Percentiles rank a stretch among this genome's conserved stretches.
Evolutionary conservation across 202 grass and related monocot genomes (phyloP).

Genomic region (Schoenoplectus tabernaemontani): DNA sequence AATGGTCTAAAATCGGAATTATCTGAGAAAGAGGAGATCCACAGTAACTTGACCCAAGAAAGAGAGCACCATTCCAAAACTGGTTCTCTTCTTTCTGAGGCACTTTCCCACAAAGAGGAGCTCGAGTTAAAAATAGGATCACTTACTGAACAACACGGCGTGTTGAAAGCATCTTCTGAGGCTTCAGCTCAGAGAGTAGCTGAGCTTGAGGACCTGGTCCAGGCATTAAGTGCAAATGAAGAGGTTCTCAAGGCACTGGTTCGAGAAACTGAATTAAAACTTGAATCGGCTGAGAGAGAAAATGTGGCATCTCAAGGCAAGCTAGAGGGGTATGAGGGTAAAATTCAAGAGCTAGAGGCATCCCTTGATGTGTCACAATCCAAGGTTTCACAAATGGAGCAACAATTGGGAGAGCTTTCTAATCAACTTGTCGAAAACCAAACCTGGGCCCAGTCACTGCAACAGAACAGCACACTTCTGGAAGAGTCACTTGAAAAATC

Average conservation of each 20-base stretch:
- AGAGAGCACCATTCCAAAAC: conserved; percentile 47
- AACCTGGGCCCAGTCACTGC: conserved; percentile 46
- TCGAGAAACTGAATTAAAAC: conserved; percentile 40
- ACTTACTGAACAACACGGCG: conserved; percentile 49
- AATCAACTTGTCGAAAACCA: conserved; percentile 60
- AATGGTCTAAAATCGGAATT: conserved; percentile 49
- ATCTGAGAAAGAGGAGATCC: conserved; percentile 43
- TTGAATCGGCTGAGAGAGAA: conserved; percentile 38
- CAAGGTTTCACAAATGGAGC: conserved; percentile 57
- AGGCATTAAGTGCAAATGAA: conserved; percentile 42
- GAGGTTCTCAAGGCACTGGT: conserved; percentile 46
- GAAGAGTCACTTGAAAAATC: conserved; percentile 59
- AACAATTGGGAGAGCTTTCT: conserved; percentile 69
- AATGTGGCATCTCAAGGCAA: conserved; percentile 45
- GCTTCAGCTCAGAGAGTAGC: conserved; percentile 49
- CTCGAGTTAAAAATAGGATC: conserved; percentile 49
- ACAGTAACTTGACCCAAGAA: conserved; percentile 29
- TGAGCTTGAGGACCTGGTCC: conserved; percentile 51
- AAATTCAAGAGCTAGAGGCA: conserved; percentile 52
- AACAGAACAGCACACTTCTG: conserved; percentile 48
- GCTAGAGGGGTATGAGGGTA: conserved; percentile 50
- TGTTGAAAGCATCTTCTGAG: conserved; percentile 40
- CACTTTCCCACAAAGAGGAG: conserved; percentile 55
- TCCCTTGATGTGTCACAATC: conserved; percentile 42
- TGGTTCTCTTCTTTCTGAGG: conserved; percentile 52